phyloP scores from a whole-genome alignment of 208 protist genomes.

The Leishmania major region DNA sequence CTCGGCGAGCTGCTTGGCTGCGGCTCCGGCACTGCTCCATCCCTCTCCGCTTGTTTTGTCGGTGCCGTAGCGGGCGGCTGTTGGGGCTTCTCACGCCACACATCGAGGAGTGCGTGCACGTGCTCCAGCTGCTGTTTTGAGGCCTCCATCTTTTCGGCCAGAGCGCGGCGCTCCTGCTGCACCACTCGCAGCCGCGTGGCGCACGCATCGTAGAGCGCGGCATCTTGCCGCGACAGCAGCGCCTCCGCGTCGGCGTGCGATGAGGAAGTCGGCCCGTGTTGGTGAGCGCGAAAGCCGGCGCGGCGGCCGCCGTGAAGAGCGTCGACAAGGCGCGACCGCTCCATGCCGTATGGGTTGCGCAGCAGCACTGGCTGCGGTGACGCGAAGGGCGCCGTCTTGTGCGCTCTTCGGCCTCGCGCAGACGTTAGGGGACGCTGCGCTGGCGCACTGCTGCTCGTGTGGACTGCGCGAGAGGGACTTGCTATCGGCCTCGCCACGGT shows the following conservation, averaged over 20 bases:
- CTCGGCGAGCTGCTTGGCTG: neutral
- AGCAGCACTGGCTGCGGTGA: slow-evolving; percentile 4
- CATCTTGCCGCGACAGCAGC: slow-evolving; percentile 3
- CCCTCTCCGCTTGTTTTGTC: neutral
- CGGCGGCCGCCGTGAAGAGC: neutral
- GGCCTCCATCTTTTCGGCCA: neutral
- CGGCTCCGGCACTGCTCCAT: neutral
- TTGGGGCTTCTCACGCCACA: neutral
- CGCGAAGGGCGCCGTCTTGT: neutral
- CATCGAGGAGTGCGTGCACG: neutral
- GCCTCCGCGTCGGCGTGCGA: neutral
- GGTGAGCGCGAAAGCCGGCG: neutral
- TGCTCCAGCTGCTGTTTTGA: neutral
- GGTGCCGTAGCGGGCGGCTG: neutral
- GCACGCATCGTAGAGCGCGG: slow-evolving; percentile 7
- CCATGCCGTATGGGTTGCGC: slow-evolving; percentile 9
- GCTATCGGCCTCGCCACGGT: neutral
- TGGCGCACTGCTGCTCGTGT: neutral
- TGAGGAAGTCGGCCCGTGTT: neutral
- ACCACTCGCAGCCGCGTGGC: slow-evolving; percentile 12
- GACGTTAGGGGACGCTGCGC: neutral
- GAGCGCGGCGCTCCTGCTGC: slow-evolving; percentile 1
- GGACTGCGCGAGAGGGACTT: neutral
- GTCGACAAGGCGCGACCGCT: neutral
- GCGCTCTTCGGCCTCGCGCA: neutral